Evolutionary conservation across 352 stramenopile genomes (phyloP), one percentile per base, ranked within the genome.

Genomic region (Phytophthora pistaciae): DNA sequence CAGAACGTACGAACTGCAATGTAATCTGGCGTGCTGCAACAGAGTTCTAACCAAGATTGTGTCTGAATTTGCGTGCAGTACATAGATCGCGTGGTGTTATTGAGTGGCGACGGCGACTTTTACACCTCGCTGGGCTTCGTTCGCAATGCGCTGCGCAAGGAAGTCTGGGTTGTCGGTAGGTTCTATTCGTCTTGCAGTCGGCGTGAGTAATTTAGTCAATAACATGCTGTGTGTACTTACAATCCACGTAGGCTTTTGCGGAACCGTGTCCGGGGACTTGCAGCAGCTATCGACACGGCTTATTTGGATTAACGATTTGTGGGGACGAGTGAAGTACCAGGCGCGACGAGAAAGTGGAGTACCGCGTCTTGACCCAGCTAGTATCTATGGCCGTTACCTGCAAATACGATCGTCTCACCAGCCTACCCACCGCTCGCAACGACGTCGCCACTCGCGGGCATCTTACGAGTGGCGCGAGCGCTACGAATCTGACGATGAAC

Each of bases 121-220:
- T 91, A 94, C 67, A 80, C 88, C 29, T 87, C 87, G 9, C 56
- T 94, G 14, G 80, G 86, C 60, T 70, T 78, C 21, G 80, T 93
- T 36, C 82, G 85, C 44, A 93, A 88, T 46, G 65, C 83, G 0
- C 59, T 86, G 4, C 76, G 75, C 42, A 94, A 91, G 56, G 85
- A 93, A 52, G 46, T 93, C 1, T 93, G 87, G 87, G 84, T 93
- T 3, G 70, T 94, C 16, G 84, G 84, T 92, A 73, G 44, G 75
- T 52, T 8, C 44, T 18, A 23, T 52, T 16, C 9, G 18, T 52
- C 18, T 23, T 52, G 29, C 29, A 36, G 29, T 36, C 29, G 29
- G 27, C 8, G 29, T 11, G 29, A 11, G 29, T 36, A 9, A 36
- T 36, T 36, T 36, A 11, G 29, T 36, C 29, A 36, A 36, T 10